These are phyloP conservation scores for Rhynchosporium graminicola DNA, from an alignment of 2,329 filamentous ascomycete genomes.

Conservation along the genomic window DNA sequence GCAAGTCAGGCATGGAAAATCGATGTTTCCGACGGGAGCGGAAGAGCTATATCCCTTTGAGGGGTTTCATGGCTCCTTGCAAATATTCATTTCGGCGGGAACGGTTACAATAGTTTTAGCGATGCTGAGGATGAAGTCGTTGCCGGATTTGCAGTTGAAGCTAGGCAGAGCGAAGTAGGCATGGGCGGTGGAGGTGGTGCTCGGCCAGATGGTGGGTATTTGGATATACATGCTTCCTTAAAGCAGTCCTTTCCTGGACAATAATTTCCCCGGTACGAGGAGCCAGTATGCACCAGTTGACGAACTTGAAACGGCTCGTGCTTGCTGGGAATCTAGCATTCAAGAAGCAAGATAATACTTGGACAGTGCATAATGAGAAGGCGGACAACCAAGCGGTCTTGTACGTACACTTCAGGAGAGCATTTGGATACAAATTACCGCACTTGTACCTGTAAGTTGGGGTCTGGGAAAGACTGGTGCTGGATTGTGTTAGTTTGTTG, in stretches of 20 bases:
- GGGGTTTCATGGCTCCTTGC: conserved; percentile 54
- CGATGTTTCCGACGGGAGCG: conserved; percentile 54
- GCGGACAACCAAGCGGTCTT: conserved; percentile 46
- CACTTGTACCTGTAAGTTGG: conserved; percentile 55
- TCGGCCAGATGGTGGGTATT: conserved; percentile 44
- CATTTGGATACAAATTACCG: conserved; percentile 55
- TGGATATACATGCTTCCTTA: conserved; percentile 48
- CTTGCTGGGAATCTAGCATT: conserved; percentile 52
- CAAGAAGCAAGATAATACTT: conserved; percentile 53
- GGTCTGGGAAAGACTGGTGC: conserved; percentile 41
- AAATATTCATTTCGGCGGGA: conserved; percentile 50
- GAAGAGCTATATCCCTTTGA: conserved; percentile 68
- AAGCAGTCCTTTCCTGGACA: conserved; percentile 43
- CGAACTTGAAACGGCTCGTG: conserved; percentile 53
- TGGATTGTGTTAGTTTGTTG: background rate
- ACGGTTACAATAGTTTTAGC: conserved; percentile 46
- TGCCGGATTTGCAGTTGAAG: conserved; percentile 37
- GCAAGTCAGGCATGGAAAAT: conserved; percentile 55
- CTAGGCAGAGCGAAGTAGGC: conserved; percentile 42
- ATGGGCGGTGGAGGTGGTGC: conserved; percentile 44
- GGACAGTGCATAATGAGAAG: conserved; percentile 46
- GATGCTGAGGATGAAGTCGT: conserved; percentile 38
- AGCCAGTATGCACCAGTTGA: conserved; percentile 51
- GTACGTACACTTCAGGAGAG: conserved; percentile 52
- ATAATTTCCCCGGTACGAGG: conserved; percentile 46